phyloP scores from a whole-genome alignment of 331 rosid species.

The Rosa hybrid region DNA sequence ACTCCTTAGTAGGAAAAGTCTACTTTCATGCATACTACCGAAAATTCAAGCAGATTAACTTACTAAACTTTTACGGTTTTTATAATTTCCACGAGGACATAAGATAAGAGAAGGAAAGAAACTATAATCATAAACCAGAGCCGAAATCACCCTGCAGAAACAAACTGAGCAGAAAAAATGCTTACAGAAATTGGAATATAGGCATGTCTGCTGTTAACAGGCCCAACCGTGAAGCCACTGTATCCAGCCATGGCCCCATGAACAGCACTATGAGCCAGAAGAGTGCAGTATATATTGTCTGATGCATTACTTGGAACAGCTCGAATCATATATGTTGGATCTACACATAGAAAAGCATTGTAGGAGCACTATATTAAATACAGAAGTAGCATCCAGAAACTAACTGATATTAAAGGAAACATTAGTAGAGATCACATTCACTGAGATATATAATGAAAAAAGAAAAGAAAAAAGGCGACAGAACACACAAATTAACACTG shows the following conservation, averaged over 20 bases:
- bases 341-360: conserved; percentile 37
- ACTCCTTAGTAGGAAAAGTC: not conserved
- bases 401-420: not conserved
- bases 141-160: not conserved
- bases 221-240: conserved; percentile 88
- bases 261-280: conserved; percentile 93
- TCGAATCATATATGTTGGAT: conserved; percentile 99
- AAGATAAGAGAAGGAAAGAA: not conserved
- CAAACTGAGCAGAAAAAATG: conserved; percentile 25
- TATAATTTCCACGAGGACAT: not conserved
- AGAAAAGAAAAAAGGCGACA: not conserved
- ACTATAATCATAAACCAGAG: not conserved
- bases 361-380: not conserved
- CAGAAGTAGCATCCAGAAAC: not conserved
- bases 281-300: conserved; percentile 91
- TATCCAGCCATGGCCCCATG: conserved; percentile 99
- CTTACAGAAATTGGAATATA: conserved; percentile 94
- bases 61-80: not conserved
- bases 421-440: not conserved
- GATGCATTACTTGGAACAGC: conserved; percentile 97
- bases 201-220: conserved; percentile 83
- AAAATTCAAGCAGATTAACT: not conserved
- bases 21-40: not conserved
- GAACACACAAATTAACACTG: not conserved
- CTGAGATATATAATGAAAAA: not conserved